phyloP scores from a whole-genome alignment of 257 asterid species.

The Solanum medicagineum region DNA sequence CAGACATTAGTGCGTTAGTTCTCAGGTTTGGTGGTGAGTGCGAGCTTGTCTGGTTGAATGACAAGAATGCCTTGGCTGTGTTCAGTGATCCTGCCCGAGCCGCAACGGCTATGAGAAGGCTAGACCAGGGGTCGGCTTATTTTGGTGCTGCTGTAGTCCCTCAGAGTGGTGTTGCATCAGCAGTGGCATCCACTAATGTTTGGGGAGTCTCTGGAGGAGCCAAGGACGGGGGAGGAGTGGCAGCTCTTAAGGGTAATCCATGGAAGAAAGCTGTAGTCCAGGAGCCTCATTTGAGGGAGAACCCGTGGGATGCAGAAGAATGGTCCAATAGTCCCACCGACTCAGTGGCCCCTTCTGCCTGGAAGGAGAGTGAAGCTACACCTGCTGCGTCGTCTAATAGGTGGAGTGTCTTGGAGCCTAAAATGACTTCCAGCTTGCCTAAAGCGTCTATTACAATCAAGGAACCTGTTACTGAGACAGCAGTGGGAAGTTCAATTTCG shows the following conservation, averaged over 20 bases:
- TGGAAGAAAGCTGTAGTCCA: slow-evolving; percentile 68
- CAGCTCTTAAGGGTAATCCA: slow-evolving; percentile 40
- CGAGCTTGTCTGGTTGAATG: slow-evolving; percentile 92
- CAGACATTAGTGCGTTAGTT: slow-evolving; percentile 83
- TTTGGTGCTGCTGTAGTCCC: slow-evolving; percentile 60
- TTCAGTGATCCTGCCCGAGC: slow-evolving; percentile 93
- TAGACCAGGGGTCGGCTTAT: slow-evolving; percentile 94
- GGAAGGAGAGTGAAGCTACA: slow-evolving; percentile 35
- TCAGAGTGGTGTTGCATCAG: slow-evolving; percentile 27
- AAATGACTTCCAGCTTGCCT: slow-evolving; percentile 25
- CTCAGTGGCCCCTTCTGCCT: slow-evolving; percentile 10
- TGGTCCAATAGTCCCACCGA: slow-evolving; percentile 35
- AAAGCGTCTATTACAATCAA: slow-evolving; percentile 6
- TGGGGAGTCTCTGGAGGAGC: slow-evolving; percentile 41
- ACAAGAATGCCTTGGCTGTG: slow-evolving; percentile 89
- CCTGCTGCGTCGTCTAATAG: slow-evolving; percentile 39
- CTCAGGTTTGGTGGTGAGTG: slow-evolving; percentile 97
- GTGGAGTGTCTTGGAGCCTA: slow-evolving; percentile 61
- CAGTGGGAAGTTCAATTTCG: slow-evolving; percentile 2
- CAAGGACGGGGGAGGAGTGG: slow-evolving; percentile 26
- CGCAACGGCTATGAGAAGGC: slow-evolving; percentile 93
- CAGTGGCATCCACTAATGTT: slow-evolving; percentile 26
- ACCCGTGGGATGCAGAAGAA: slow-evolving; percentile 62
- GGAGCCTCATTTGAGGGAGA: slow-evolving; percentile 43
- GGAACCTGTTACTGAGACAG: slow-evolving; percentile 11